Evolutionary conservation across 768 basidiomycete genomes (phyloP), one percentile per base, ranked within the genome.

Genomic region (Mycena epipterygia): DNA sequence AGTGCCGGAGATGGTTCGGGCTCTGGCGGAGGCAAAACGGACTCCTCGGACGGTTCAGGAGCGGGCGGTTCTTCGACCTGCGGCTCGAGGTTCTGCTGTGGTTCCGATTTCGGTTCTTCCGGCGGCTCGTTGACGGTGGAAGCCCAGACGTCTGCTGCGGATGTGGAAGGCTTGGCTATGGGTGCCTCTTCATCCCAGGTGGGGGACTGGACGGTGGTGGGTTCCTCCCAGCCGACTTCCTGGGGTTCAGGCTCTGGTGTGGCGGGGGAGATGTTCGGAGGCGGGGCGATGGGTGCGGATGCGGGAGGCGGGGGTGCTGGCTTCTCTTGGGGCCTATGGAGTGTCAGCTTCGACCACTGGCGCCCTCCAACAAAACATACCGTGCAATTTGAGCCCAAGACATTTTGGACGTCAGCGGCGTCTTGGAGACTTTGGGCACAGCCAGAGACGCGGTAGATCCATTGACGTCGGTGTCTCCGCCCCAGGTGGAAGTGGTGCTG

Each of bases 321-420:
- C 78, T 93, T 94, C 77, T 93, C 91, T 73, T 92, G 90, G 27
- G 88, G 87, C 62, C 91, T 93, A 70, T 29, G 52, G 58, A 35
- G 30, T 29, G 53, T 70, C 52, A 60, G 53, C 59, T 66, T 56
- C 61, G 27, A 74, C 64, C 51, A 29, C 33, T n/a, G 21, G 48
- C 56, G 7, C 33, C 30, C 29, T 68, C 44, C 44, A 70, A 51
- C 35, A 58, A 32, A 65, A 81, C 87, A 9, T 76, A 92, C 93
- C 91, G 86, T 71, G 94, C 94, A 77, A 95, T 86, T 76, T 95
- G 92, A 11, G 94, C 94, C 94, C 94, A 95, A 39, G 94, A 95
- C 68, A 93, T 80, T 83, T 94, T 94, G 11, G 92, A 90, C 16
- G 88, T 92, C 32, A 91, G 89, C 48, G 93, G 92, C 14, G 88